Evolutionary conservation across 2,329 filamentous ascomycete species (phyloP), one percentile per base, ranked within the genome.

Genomic region (Calycina herbarum): DNA sequence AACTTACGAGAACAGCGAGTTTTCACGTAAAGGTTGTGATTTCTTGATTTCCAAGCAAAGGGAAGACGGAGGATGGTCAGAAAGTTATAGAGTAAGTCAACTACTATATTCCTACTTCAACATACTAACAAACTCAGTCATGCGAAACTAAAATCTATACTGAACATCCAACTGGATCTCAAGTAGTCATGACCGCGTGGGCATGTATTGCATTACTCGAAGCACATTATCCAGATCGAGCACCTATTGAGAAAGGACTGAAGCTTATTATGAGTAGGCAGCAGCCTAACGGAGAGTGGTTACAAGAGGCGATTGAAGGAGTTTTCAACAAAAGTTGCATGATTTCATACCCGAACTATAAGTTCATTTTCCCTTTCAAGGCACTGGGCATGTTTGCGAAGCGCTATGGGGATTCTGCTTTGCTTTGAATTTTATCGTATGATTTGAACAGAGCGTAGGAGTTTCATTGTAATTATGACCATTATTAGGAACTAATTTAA

Each of bases 321-420:
- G 95, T 99, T 11, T 99, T 99, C 80, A 99, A 99, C 80, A 97
- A 97, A 82, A 95, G 89, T 74, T 98, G 94, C 83, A 98, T 97
- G 93, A 99, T 99, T 70, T 95, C 93, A 0, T 99, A 99, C 76
- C 94, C 94, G 56, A 99, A 99, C 82, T 99, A 99, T 83, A 99
- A 98, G 82, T 95, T 97, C 77, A 91, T 90, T 66, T 99, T 97
- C 79, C 89, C 94, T 0, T 91, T 98, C 76, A 96, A 96, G 80
- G 95, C 95, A 1, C 78, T 99, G 69, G 95, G 95, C 5, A 90
- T 97, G 86, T 99, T 70, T 64, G 71, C 73, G 2, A 74, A 71
- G 63, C 66, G 66, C 51, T 76, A 72, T 71, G 74, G 73, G 8
- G 70, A 76, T 65, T 45, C 66, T 13, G 66, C 57, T 24, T 65